phyloP scores from a whole-genome alignment of 805 yeast species.

The Teunomyces cretensis region DNA sequence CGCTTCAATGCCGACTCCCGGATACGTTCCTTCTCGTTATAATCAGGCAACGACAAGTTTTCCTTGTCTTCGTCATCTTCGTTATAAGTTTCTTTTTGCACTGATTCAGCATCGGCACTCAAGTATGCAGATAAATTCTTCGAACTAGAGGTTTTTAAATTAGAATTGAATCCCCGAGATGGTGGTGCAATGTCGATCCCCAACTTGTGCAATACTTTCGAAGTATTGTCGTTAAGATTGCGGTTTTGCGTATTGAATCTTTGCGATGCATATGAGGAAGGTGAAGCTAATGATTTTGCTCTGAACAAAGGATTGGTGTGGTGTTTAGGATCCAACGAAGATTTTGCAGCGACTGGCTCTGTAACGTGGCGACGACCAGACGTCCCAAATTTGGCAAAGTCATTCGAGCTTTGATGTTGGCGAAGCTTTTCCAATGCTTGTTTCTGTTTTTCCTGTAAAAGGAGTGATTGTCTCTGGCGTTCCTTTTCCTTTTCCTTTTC shows the following conservation, averaged over 20 bases:
- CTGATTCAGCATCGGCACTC: neutral
- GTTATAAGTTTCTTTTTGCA: neutral
- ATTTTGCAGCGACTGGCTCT: conserved; percentile 18
- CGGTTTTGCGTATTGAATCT: conserved; percentile 8
- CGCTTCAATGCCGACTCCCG: conserved; percentile 1
- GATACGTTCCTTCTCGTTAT: conserved; percentile 8
- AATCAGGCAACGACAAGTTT: conserved; percentile 14
- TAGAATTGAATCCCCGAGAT: conserved; percentile 15
- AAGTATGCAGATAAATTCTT: conserved; percentile 24
- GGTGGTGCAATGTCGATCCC: conserved; percentile 32
- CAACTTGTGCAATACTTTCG: conserved; percentile 34
- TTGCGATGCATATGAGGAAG: conserved; percentile 21
- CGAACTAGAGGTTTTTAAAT: conserved; percentile 39
- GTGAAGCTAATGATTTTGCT: conserved; percentile 36
- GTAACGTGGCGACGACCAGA: conserved; percentile 22
- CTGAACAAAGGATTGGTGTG: conserved; percentile 29
- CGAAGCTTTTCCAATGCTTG: conserved; percentile 26
- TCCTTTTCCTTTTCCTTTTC: conserved; percentile 16
- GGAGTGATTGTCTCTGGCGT: conserved; percentile 18
- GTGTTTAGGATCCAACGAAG: conserved; percentile 40
- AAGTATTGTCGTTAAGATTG: conserved; percentile 22
- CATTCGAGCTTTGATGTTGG: conserved; percentile 18
- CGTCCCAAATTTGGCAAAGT: conserved; percentile 14
- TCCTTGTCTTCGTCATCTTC: conserved; percentile 13
- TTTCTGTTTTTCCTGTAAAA: conserved; percentile 27